Evolutionary conservation across 257 asterid species (phyloP).

Genomic region (Ocimum tenuiflorum): DNA sequence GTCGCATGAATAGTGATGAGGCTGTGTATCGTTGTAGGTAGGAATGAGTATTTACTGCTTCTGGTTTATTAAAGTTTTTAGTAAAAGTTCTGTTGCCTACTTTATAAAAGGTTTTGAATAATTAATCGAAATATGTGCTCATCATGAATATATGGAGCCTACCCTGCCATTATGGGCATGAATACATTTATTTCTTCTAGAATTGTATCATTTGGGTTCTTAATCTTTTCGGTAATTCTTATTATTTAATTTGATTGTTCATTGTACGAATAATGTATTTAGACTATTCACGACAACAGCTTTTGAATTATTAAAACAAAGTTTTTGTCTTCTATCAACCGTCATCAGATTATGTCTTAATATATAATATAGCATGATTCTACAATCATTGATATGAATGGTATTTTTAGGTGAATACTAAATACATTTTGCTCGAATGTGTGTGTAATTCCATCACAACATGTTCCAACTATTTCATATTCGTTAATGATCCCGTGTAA

Average conservation of each 20-base stretch:
- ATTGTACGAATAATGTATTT: background rate
- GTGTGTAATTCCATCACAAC: no score
- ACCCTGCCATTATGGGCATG: background rate
- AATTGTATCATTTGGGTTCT: background rate
- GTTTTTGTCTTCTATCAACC: conserved; percentile 2
- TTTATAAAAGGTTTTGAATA: no score
- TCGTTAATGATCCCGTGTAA: no score
- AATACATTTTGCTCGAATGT: no score
- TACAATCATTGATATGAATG: background rate
- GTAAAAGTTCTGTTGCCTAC: no score
- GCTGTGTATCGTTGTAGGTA: no score
- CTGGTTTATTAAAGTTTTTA: no score
- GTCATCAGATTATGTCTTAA: background rate
- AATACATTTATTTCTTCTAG: background rate
- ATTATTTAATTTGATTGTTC: background rate
- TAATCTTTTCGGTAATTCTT: background rate
- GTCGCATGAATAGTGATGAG: background rate
- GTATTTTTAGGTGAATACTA: no score
- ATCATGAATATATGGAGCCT: conserved; percentile 22
- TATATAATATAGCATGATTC: background rate
- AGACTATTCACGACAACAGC: background rate
- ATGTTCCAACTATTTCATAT: no score
- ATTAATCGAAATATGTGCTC: background rate
- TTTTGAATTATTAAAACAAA: background rate
- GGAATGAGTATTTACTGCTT: no score